Evolutionary conservation across 352 stramenopile species (phyloP).

Genomic region (Phytophthora hybrid): DNA sequence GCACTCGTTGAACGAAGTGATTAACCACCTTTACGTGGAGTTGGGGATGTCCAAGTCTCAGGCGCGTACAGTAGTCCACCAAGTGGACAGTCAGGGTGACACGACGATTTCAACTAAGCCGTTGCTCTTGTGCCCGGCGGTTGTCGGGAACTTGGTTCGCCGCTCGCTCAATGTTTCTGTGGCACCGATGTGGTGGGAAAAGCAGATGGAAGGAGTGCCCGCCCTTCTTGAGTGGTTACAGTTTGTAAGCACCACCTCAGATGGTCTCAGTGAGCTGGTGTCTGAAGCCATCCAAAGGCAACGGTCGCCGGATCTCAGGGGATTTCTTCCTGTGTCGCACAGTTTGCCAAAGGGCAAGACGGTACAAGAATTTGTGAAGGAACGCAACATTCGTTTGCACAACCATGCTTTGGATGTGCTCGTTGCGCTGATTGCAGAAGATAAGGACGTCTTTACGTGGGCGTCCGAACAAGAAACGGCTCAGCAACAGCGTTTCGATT

Average conservation of each 20-base stretch:
- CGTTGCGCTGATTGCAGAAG: slow-evolving; percentile 21
- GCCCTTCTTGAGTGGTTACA: slow-evolving; percentile 80
- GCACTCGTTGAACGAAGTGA: slow-evolving; percentile 77
- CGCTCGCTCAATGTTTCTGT: slow-evolving; percentile 81
- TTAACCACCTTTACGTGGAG: slow-evolving; percentile 68
- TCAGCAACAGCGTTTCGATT: slow-evolving; percentile 49
- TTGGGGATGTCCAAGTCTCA: slow-evolving; percentile 63
- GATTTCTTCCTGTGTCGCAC: slow-evolving; percentile 45
- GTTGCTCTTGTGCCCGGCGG: slow-evolving; percentile 55
- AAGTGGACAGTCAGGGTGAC: slow-evolving; percentile 73
- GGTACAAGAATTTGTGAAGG: slow-evolving; percentile 48
- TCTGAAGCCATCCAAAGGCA: slow-evolving; percentile 70
- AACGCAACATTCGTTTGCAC: slow-evolving; percentile 44
- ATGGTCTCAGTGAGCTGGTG: slow-evolving; percentile 77
- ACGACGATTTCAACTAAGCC: slow-evolving; percentile 48
- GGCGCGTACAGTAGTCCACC: slow-evolving; percentile 57
- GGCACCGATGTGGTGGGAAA: slow-evolving; percentile 71
- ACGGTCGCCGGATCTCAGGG: slow-evolving; percentile 41
- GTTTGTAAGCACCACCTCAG: slow-evolving; percentile 70
- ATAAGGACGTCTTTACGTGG: slow-evolving; percentile 42
- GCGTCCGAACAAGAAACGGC: slow-evolving; percentile 43
- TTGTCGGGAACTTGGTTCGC: slow-evolving; percentile 64
- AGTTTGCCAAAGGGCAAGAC: slow-evolving; percentile 36
- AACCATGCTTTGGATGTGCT: slow-evolving; percentile 42
- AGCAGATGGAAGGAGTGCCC: slow-evolving; percentile 61